Evolutionary conservation across 163 green algal genomes (phyloP).

Genomic region (Scenedesmus sp.): DNA sequence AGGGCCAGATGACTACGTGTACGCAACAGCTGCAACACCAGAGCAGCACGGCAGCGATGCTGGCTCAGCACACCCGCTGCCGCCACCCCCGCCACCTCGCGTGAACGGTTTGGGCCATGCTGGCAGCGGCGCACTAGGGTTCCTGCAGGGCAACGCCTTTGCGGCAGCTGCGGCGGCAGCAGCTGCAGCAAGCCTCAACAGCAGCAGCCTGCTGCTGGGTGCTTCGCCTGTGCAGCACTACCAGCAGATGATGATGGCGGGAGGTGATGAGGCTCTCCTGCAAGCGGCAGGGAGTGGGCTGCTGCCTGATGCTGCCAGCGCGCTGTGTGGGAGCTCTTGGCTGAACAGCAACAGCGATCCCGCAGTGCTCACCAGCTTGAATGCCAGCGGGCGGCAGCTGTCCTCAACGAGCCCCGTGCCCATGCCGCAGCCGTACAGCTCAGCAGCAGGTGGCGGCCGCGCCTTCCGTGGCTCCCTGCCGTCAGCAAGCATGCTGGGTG

Average conservation of each 20-base stretch:
- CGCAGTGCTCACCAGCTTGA: constrained; percentile 27
- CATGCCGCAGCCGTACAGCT: neutral
- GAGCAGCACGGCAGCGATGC: neutral
- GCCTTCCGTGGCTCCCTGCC: neutral
- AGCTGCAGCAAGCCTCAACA: constrained; percentile 9
- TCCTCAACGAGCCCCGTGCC: constrained; percentile 23
- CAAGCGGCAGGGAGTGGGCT: neutral
- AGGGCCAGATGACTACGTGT: constrained; percentile 48
- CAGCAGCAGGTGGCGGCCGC: neutral
- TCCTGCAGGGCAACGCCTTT: neutral
- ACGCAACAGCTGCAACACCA: constrained; percentile 36
- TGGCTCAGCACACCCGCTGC: neutral
- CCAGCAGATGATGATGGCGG: constrained; percentile 43
- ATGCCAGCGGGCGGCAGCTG: constrained; percentile 13
- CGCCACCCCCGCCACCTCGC: constrained; percentile 28
- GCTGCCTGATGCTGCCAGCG: neutral
- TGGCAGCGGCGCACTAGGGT: constrained; percentile 1
- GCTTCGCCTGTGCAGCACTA: neutral
- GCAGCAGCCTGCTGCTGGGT: neutral
- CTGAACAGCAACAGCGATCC: constrained; percentile 48
- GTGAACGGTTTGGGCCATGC: too few relatives aligned
- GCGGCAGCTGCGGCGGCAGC: constrained; percentile 36
- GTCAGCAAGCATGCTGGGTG: neutral
- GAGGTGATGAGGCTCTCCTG: constrained; percentile 10
- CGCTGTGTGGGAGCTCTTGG: constrained; percentile 1